Conservation (phyloP, 2,329 filamentous ascomycete species). For the Pseudogymnoascus sp. region DNA sequence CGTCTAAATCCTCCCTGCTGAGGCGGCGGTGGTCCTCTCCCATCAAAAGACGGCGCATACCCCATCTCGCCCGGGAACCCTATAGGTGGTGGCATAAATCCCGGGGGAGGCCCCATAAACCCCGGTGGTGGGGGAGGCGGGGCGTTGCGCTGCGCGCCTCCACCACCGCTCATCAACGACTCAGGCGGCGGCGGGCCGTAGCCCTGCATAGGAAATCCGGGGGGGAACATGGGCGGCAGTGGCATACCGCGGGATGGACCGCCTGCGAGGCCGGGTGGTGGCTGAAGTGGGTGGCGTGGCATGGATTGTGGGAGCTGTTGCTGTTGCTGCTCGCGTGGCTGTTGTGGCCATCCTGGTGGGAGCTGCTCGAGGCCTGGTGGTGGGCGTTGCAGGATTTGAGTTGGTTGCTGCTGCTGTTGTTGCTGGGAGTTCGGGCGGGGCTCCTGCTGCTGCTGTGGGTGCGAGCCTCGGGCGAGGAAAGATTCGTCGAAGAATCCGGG, state of each 20-base stretch:
- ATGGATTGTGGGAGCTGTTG: conserved; percentile 24
- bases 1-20: neutral
- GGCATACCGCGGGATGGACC: conserved; percentile 35
- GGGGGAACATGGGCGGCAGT: conserved; percentile 49
- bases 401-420: conserved; percentile 45
- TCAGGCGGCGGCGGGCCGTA: conserved; percentile 40
- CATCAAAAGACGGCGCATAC: conserved; percentile 46
- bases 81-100: conserved; percentile 48
- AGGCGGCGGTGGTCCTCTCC: conserved; percentile 46
- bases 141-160: conserved; percentile 29
- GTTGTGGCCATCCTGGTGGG: conserved; percentile 46
- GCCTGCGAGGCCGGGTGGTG: conserved; percentile 49
- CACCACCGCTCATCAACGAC: conserved; percentile 27
- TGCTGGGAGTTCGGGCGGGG: conserved; percentile 38
- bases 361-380: conserved; percentile 53
- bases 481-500: conserved; percentile 28
- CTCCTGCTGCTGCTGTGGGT: conserved; percentile 20
- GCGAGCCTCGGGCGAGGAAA: conserved; percentile 22
- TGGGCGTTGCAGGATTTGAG: conserved; percentile 58
- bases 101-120: conserved; percentile 31
- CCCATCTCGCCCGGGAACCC: conserved; percentile 45
- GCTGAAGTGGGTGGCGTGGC: conserved; percentile 46
- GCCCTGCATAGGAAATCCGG: conserved; percentile 48
- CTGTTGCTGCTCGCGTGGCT: conserved; percentile 32
- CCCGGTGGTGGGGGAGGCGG: conserved; percentile 37